These are phyloP conservation scores for Diddensiella caesifluorescens DNA, from an alignment of 805 yeast species.

Conservation along the genomic window DNA sequence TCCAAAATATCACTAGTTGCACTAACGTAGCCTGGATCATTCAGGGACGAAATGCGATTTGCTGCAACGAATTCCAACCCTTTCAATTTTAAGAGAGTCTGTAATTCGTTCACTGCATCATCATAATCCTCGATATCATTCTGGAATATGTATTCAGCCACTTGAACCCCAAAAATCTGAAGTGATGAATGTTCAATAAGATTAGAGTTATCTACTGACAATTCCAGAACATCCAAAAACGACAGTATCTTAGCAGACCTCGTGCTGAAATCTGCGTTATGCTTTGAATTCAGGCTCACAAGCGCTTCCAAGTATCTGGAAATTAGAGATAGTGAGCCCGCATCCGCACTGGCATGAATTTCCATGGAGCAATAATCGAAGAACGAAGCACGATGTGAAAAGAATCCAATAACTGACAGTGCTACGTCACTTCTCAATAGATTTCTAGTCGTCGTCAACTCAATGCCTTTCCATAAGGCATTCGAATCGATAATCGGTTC, in stretches of 20 bases:
- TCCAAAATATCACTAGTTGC: slow-evolving; percentile 21
- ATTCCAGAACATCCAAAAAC: slow-evolving; percentile 66
- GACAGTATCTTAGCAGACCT: slow-evolving; percentile 58
- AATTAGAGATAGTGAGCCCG: slow-evolving; percentile 47
- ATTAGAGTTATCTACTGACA: slow-evolving; percentile 22
- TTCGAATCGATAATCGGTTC: slow-evolving; percentile 51
- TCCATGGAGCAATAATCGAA: slow-evolving; percentile 67
- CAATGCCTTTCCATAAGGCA: slow-evolving; percentile 52
- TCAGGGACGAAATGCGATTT: slow-evolving; percentile 8
- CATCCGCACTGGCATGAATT: slow-evolving; percentile 49
- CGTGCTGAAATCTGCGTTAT: slow-evolving; percentile 12
- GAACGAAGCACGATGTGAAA: slow-evolving; percentile 53
- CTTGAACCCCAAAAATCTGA: slow-evolving; percentile 4
- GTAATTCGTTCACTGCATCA: slow-evolving; percentile 16
- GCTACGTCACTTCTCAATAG: slow-evolving; percentile 35
- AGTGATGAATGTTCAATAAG: background rate
- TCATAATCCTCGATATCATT: slow-evolving; percentile 8
- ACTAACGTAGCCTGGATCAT: slow-evolving; percentile 10
- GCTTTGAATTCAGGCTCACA: slow-evolving; percentile 37
- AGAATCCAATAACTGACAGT: slow-evolving; percentile 51
- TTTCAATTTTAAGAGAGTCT: slow-evolving; percentile 22
- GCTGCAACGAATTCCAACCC: slow-evolving; percentile 21
- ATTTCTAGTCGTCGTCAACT: slow-evolving; percentile 36
- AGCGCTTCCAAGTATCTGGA: slow-evolving; percentile 49
- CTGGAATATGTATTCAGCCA: slow-evolving; percentile 1